Evolutionary conservation across 768 basidiomycete genomes (phyloP), one percentile per base, ranked within the genome.

Genomic region (Neoboletus subvelutipes): DNA sequence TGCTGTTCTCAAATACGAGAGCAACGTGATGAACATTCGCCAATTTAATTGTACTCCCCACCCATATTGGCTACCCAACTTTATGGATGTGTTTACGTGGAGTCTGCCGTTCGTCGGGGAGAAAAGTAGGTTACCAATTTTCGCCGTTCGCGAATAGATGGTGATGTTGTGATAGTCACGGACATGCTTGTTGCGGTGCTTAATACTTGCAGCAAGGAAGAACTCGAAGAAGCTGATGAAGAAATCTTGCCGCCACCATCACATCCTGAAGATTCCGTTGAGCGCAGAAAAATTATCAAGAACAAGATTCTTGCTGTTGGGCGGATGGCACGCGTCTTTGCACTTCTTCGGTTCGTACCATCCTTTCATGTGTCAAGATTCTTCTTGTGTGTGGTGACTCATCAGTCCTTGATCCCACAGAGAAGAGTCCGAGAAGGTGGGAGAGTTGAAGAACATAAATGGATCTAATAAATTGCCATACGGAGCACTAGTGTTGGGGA

Each of bases 11-110:
- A 98, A 98, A 76, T 98, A 98, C 68, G 97, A 98, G 76, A 94
- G 92, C 72, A 99, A 99, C 68, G 94, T 96, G 53, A 91, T 98
- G 87, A 98, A 97, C 73, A 98, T 98, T 65, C 85, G 94, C 45
- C 96, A 98, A 70, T 98, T 97, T 78, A 97, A 98, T 75, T 94
- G 91, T 72, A 91, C 89, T 2, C 94, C 95, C 13, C 95, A 97
- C 66, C 88, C 88, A 9, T 98, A 98, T 71, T 98, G 96, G 96
- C 77, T 99, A 52, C 97, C 97, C 5, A 99, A 99, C 73, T 99
- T 99, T 68, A 98, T 98, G 95, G 96, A 98, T 65, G 95, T 95
- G 24, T 99, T 99, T 70, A 98, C 97, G 0, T 99, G 97, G 97
- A 92, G 89, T 78, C 74, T 99, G 57, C 97, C 97, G 1, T 98